phyloP scores from a whole-genome alignment of 441 rosid genomes.

The Euphorbia schlechtendalii region DNA sequence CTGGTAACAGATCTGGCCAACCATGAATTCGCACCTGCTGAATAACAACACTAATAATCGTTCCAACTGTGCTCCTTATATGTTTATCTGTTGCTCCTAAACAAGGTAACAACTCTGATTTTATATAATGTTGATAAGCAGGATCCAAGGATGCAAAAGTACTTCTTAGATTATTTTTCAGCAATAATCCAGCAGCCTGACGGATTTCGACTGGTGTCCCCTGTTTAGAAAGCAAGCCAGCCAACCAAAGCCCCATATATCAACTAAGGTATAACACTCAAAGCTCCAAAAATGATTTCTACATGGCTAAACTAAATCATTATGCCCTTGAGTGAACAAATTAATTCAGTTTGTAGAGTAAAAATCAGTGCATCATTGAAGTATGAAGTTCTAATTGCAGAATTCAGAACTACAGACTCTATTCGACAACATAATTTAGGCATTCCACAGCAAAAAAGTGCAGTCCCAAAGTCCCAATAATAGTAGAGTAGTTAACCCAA shows the following conservation, averaged over 20 bases:
- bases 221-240: conserved; percentile 29
- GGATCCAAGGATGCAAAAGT: conserved; percentile 57
- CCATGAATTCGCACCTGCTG: conserved; percentile 67
- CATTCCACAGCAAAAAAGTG: background rate
- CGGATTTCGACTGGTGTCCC: conserved; percentile 89
- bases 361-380: background rate
- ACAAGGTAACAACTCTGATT: conserved; percentile 83
- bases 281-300: background rate
- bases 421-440: background rate
- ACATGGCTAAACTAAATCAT: background rate
- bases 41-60: conserved; percentile 78
- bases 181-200: conserved; percentile 93
- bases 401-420: background rate
- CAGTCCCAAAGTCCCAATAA: background rate
- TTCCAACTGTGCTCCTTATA: conserved; percentile 87
- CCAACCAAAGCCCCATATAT: background rate
- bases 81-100: conserved; percentile 80
- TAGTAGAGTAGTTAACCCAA: background rate
- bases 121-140: conserved; percentile 58
- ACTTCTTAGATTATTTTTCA: conserved; percentile 82
- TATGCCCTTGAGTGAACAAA: background rate
- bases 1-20: conserved; percentile 91
- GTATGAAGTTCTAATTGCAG: background rate
- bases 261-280: background rate
- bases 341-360: background rate